Evolutionary conservation across 176 grass and related monocot species (phyloP).

Genomic region (Saccharum officinarum): DNA sequence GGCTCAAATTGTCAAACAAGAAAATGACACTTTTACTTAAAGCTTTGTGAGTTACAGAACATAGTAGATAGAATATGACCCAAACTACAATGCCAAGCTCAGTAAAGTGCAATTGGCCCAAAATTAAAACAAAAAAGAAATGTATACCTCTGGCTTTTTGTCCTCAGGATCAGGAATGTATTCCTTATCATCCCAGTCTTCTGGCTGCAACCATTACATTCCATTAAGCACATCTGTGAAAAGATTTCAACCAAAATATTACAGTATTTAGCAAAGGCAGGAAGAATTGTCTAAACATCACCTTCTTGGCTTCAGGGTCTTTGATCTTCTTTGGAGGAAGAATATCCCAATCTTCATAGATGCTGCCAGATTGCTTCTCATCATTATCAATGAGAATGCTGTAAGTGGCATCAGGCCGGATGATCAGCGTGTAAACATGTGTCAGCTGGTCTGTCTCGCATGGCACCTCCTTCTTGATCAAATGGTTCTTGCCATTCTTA

Average conservation of each 20-base stretch:
- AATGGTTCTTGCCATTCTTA: conserved; percentile 70
- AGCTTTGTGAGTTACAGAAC: neutral
- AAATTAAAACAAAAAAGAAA: neutral
- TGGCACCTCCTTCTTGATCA: conserved; percentile 89
- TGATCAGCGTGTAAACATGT: conserved; percentile 84
- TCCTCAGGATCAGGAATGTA: conserved; percentile 92
- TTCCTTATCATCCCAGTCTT: conserved; percentile 97
- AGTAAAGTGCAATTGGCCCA: neutral
- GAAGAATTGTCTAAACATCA: conserved; percentile 5
- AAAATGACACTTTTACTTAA: neutral
- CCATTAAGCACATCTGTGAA: neutral
- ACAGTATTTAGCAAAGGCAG: neutral
- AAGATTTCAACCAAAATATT: neutral
- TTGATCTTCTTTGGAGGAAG: conserved; percentile 78
- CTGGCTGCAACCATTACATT: conserved; percentile 53
- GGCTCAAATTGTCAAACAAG: neutral
- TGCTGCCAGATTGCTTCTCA: conserved; percentile 78
- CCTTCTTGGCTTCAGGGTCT: conserved; percentile 90
- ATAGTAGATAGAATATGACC: neutral
- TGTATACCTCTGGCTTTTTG: conserved; percentile 76
- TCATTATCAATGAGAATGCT: conserved; percentile 83
- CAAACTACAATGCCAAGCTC: neutral
- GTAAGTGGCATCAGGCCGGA: conserved; percentile 82
- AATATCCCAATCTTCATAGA: conserved; percentile 89
- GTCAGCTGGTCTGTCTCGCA: conserved; percentile 84